A percentile compares a stretch with the other conserved stretches of the same genome.
phyloP scores from a whole-genome alignment of 2,329 filamentous ascomycete species.

The Pseudogymnoascus verrucosus region DNA sequence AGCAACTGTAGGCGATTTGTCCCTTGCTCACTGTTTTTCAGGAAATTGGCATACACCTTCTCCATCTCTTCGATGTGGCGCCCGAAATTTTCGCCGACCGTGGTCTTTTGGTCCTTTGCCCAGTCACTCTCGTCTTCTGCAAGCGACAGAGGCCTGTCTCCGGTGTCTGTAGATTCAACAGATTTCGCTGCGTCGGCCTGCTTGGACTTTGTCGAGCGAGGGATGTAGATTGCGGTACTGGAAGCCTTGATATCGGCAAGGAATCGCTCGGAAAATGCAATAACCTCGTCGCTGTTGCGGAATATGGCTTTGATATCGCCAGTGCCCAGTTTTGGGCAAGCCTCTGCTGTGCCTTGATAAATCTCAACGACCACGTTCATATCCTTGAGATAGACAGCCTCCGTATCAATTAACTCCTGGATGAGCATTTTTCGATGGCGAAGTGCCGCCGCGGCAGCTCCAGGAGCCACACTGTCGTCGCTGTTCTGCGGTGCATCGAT shows the following conservation, averaged over 20 bases:
- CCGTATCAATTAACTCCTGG: conserved; percentile 88
- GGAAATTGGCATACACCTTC: conserved; percentile 50
- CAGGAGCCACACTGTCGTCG: conserved; percentile 36
- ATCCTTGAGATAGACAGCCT: conserved; percentile 82
- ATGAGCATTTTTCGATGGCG: conserved; percentile 76
- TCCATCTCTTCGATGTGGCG: conserved; percentile 54
- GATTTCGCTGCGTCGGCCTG: conserved; percentile 27
- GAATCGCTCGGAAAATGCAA: conserved; percentile 75
- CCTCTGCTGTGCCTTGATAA: conserved; percentile 86
- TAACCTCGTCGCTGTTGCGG: conserved; percentile 85
- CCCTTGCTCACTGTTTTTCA: conserved; percentile 55
- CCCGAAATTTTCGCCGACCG: conserved; percentile 24
- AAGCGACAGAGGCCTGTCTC: conserved; percentile 10
- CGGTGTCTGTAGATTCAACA: conserved; percentile 14
- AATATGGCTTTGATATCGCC: conserved; percentile 88
- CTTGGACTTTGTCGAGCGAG: conserved; percentile 36
- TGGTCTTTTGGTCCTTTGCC: conserved; percentile 24
- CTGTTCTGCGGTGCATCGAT: conserved; percentile 14
- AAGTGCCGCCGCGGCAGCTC: conserved; percentile 61
- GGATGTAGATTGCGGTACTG: conserved; percentile 69
- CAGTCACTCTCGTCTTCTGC: conserved; percentile 5
- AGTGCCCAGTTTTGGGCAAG: conserved; percentile 67
- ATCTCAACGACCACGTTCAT: conserved; percentile 98
- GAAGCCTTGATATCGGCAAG: conserved; percentile 73
- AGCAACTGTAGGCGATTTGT: conserved; percentile 54